These are phyloP conservation scores for Macaranga tanarius DNA, from an alignment of 441 rosid genomes.

Conservation along the genomic window DNA sequence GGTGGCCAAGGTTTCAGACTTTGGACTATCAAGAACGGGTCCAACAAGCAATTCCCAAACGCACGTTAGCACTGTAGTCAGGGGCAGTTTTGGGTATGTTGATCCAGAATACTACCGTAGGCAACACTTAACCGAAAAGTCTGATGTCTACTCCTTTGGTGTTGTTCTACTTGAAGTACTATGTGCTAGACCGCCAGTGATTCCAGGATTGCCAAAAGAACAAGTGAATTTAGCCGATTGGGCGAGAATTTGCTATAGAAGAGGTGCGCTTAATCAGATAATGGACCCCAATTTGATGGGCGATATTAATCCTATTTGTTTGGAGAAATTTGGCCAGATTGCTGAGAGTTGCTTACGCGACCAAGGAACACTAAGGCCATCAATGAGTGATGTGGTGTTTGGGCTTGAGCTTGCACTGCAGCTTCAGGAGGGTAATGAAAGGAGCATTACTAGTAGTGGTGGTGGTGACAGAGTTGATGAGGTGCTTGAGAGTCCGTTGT, in stretches of 20 bases:
- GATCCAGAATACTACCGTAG: constrained; percentile 41
- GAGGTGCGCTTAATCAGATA: too few relatives aligned
- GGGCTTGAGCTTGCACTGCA: constrained; percentile 35
- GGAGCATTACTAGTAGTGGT: neutral
- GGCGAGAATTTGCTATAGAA: too few relatives aligned
- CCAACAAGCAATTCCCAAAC: constrained; percentile 21
- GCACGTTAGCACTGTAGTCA: constrained; percentile 35
- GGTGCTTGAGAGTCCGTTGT: neutral
- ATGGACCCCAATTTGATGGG: constrained; percentile 7
- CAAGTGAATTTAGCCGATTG: too few relatives aligned
- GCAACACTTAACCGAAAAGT: too few relatives aligned
- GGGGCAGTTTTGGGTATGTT: constrained; percentile 35
- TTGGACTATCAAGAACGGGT: too few relatives aligned
- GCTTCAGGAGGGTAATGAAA: constrained; percentile 29
- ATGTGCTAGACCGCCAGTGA: too few relatives aligned
- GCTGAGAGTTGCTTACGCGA: constrained; percentile 22
- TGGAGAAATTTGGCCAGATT: constrained; percentile 33
- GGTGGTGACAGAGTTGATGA: neutral
- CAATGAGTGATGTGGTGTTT: constrained; percentile 29
- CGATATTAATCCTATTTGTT: constrained; percentile 20
- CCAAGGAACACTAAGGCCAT: constrained; percentile 25
- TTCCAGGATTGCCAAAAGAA: too few relatives aligned
- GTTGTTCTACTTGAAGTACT: too few relatives aligned
- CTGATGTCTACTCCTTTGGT: too few relatives aligned
- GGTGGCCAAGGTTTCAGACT: too few relatives aligned